phyloP scores from a whole-genome alignment of 2,329 filamentous ascomycete species.

The Colletotrichum filicis region DNA sequence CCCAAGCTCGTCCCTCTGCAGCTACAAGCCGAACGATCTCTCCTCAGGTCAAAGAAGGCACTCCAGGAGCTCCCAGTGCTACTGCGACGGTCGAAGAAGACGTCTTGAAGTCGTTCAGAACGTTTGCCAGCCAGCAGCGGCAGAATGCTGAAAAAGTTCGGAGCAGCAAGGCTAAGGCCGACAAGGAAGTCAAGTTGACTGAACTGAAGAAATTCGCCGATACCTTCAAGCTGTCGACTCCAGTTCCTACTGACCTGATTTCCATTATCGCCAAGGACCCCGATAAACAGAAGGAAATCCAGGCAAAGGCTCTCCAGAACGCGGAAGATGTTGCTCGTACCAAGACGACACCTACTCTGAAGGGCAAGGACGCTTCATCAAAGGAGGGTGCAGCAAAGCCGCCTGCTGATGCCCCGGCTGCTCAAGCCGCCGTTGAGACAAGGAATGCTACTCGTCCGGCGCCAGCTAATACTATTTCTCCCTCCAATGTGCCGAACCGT shows the following conservation, averaged over 20 bases:
- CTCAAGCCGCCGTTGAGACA: conserved; percentile 39
- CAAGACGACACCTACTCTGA: conserved; percentile 57
- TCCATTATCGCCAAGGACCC: conserved; percentile 97
- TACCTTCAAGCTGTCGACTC: conserved; percentile 93
- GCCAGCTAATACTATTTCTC: conserved; percentile 44
- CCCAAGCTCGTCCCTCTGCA: conserved; percentile 48
- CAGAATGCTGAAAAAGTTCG: conserved; percentile 66
- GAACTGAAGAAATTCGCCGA: conserved; percentile 95
- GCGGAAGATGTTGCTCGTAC: conserved; percentile 69
- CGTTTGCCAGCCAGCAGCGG: conserved; percentile 69
- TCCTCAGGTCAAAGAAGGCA: conserved; percentile 51
- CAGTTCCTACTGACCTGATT: conserved; percentile 90
- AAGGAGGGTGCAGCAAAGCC: conserved; percentile 59
- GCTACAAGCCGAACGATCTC: conserved; percentile 54
- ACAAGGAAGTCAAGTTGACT: conserved; percentile 92
- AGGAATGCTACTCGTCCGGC: conserved; percentile 46
- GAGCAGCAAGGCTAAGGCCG: conserved; percentile 70
- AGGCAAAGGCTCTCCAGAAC: conserved; percentile 85
- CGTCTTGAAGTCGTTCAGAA: conserved; percentile 72
- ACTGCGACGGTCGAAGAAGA: conserved; percentile 71
- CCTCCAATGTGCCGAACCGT: conserved; percentile 49
- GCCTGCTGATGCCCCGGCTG: conserved; percentile 37
- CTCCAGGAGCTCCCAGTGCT: conserved; percentile 61
- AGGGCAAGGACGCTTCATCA: conserved; percentile 64
- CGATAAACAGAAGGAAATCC: conserved; percentile 91